phyloP scores from a whole-genome alignment of 257 asterid species.

The Solanum corneliomulleri region DNA sequence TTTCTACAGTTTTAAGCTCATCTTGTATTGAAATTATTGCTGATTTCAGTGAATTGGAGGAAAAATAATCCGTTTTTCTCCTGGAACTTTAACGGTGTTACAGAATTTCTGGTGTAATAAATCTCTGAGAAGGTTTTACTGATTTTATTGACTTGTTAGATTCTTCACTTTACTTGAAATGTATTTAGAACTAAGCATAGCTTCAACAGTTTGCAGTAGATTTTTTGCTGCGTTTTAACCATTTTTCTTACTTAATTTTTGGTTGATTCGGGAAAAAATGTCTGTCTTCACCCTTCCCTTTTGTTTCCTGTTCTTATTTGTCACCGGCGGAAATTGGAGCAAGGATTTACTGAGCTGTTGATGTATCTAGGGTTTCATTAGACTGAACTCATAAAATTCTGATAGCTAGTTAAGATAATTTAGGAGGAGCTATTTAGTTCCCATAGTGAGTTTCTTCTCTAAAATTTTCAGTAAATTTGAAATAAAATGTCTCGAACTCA shows the following conservation, averaged over 20 bases:
- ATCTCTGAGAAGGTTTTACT: not conserved
- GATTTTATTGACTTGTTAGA: not conserved
- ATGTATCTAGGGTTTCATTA: not conserved
- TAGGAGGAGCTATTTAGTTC: not conserved
- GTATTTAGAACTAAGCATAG: not conserved
- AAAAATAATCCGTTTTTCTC: not conserved
- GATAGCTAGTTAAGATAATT: not conserved
- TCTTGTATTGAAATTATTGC: not conserved
- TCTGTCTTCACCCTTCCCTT: not conserved
- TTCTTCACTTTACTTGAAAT: not conserved
- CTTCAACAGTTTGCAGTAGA: not conserved
- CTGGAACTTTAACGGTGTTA: not conserved
- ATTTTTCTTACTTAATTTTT: not conserved
- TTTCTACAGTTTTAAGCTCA: not conserved
- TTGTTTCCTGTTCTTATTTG: not conserved
- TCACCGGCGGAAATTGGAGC: not conserved
- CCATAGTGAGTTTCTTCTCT: not conserved
- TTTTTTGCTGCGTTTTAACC: not conserved
- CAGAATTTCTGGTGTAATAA: not conserved
- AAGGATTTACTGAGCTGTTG: not conserved
- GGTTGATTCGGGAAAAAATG: not conserved
- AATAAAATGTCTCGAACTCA: not conserved
- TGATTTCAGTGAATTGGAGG: not conserved
- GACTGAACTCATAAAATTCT: not conserved
- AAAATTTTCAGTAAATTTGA: not conserved